Base-by-base conservation (phyloP, 2,329 filamentous ascomycete species). In the Calonectria henricotiae region DNA sequence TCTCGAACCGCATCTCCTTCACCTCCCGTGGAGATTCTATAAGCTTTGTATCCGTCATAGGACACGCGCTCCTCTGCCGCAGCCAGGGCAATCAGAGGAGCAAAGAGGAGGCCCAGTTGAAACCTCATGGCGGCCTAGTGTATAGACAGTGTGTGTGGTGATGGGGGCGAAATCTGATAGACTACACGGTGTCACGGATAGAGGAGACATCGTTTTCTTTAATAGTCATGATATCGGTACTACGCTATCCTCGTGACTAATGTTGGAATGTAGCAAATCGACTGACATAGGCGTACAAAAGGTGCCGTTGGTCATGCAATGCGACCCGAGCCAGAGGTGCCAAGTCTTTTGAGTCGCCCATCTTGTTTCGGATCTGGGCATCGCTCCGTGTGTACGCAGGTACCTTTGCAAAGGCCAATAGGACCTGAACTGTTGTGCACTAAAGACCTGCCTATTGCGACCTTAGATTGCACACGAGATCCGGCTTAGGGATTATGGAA, bases 31-130 rank as follows among this genome's bases (percentile, higher is more conserved):
- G 75, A 70, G 35, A 79, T 72, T 20, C 71, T 69, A 43, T 70
- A 74, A 8, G 73, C 74, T 51, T 75, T 75, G 74, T 75, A 77
- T 9, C 75, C 73, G 23, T 75, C 71, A 44, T 77, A 77, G 39
- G 74, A 74, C n/a, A 77, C 67, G 3, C 47, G 58, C 7, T 71
- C 49, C 15, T 71, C 51, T 3, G 66, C 51, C 8, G 64, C 20
- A 30, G 51, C 54, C 30, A 65, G 11, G 17, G 65, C 37, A 9
- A 68, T 9, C 9, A 61, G 20, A 20, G 60, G 58, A 17, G 43
- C 32, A 23, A 71, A 41, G 3, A 60, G 17, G 8, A 60, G 20
- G 2, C 32, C n/a, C 1, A 68, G 5, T 1, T 12, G 17, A 5
- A 62, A 4, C 30, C 55, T 63, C 70, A 72, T 72, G 20, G 6